phyloP scores from a whole-genome alignment of 1,284 basidiomycete genomes.

The Leccinum griseonigrum region DNA sequence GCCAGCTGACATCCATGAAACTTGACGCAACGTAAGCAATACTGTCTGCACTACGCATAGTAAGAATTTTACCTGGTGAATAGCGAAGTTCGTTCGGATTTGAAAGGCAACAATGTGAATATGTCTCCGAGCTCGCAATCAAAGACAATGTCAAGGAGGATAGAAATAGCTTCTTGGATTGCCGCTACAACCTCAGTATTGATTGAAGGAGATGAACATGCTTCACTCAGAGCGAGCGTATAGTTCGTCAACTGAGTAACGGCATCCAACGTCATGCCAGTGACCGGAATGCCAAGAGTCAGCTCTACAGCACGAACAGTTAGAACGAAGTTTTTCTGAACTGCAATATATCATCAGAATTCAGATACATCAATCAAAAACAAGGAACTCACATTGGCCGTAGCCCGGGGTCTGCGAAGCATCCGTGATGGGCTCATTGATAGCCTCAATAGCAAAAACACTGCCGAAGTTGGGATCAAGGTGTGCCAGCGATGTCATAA shows the following conservation, averaged over 20 bases:
- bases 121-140: constrained; percentile 34
- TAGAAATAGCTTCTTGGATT: constrained; percentile 47
- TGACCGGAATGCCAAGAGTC: constrained; percentile 51
- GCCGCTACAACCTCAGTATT: constrained; percentile 44
- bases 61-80: constrained; percentile 39
- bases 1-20: constrained; percentile 80
- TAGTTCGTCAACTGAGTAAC: constrained; percentile 39
- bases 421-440: constrained; percentile 76
- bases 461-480: constrained; percentile 62
- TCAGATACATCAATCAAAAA: neutral
- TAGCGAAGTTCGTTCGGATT: constrained; percentile 34
- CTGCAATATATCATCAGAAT: constrained; percentile 35
- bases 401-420: constrained; percentile 62
- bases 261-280: constrained; percentile 41
- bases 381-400: constrained; percentile 52
- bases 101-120: constrained; percentile 22
- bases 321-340: constrained; percentile 69
- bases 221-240: constrained; percentile 39
- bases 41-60: neutral
- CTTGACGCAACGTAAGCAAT: constrained; percentile 36
- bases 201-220: constrained; percentile 36
- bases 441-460: constrained; percentile 71
- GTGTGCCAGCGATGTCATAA: constrained; percentile 72
- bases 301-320: constrained; percentile 64
- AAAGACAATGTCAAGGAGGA: constrained; percentile 43